Percentiles rank a stretch among this genome's conserved stretches.
Conservation (phyloP, 768 basidiomycete genomes). For the Panellus pusillus region DNA sequence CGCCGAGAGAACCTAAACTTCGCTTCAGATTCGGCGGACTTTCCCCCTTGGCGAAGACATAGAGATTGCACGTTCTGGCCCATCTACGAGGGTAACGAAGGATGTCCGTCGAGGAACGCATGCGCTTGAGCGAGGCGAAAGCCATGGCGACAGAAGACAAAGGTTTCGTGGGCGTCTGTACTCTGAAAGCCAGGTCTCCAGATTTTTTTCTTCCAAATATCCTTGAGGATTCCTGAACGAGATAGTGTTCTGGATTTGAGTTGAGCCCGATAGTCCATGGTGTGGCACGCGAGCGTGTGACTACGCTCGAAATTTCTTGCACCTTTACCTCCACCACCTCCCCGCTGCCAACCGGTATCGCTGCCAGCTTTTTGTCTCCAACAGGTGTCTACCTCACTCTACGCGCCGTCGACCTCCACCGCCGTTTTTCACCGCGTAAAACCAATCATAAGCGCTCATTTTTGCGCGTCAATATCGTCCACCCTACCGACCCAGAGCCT, state of each 20-base stretch:
- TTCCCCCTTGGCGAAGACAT: constrained; percentile 50
- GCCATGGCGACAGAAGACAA: too few species aligned
- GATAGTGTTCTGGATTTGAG: not conserved
- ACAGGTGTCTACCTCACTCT: not conserved
- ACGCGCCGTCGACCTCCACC: not conserved
- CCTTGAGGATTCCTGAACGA: not conserved
- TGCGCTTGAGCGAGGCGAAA: not conserved
- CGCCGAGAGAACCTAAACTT: constrained; percentile 55
- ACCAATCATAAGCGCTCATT: constrained; percentile 5
- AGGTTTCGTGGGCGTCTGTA: too few species aligned
- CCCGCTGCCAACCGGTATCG: constrained; percentile 2
- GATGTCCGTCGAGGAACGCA: constrained; percentile 32
- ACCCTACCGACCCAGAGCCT: not conserved
- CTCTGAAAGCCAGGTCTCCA: too few species aligned
- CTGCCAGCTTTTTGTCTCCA: not conserved
- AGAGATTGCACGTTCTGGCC: constrained; percentile 47
- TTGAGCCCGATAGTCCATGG: not conserved
- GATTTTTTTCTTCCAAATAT: too few species aligned
- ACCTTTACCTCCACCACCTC: constrained; percentile 6
- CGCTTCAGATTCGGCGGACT: too few species aligned
- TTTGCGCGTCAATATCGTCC: constrained; percentile 11
- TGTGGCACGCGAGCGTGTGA: constrained; percentile 12
- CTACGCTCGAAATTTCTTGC: constrained; percentile 5
- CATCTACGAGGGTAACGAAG: constrained; percentile 53
- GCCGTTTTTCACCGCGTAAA: constrained; percentile 9